Evolutionary conservation across 305 asterid genomes (phyloP).

Genomic region (Solanum hybrid): DNA sequence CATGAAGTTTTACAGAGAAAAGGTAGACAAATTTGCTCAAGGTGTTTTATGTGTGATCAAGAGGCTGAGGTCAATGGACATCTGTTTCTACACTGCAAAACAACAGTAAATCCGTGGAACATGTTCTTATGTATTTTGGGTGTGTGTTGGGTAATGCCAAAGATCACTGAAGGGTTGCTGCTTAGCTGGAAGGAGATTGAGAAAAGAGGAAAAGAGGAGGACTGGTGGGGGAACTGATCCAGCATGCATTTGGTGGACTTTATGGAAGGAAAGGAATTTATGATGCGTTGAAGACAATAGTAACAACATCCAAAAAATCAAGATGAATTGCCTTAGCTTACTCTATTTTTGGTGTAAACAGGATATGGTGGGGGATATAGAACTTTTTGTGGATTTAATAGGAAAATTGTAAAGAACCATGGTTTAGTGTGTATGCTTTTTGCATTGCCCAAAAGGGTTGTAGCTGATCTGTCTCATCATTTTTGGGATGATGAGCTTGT

Average conservation of each 20-base stretch:
- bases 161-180: background rate
- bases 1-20: too few relatives aligned
- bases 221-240: background rate
- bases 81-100: background rate
- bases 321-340: background rate
- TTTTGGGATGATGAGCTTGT: background rate
- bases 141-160: background rate
- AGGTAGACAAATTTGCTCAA: background rate
- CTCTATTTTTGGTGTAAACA: background rate
- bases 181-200: background rate
- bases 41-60: background rate
- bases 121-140: background rate
- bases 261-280: background rate
- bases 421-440: background rate
- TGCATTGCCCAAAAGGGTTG: background rate
- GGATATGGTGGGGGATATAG: background rate
- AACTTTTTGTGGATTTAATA: background rate
- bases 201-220: background rate
- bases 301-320: background rate
- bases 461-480: background rate
- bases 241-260: background rate
- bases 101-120: background rate
- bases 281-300: background rate
- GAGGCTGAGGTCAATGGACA: background rate
- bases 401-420: background rate